Evolutionary conservation across 129 eudicot genomes (phyloP).

Genomic region (Erigeron canadensis): DNA sequence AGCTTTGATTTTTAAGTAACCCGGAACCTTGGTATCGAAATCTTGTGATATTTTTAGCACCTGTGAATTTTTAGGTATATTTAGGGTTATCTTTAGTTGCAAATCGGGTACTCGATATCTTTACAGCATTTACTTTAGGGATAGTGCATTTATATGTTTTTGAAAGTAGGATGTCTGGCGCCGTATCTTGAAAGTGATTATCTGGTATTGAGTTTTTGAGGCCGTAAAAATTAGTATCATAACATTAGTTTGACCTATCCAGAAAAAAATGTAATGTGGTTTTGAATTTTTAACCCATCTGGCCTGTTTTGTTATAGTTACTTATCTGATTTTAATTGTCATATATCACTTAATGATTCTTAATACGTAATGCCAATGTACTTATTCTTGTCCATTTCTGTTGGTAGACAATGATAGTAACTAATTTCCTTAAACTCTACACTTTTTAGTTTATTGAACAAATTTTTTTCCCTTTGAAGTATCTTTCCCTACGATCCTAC

Average conservation of each 20-base stretch:
- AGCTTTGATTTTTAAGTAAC: too few relatives aligned
- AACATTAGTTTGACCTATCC: too few relatives aligned
- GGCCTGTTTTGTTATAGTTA: not conserved
- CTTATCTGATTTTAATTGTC: not conserved
- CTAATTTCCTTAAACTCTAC: not conserved
- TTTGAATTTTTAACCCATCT: not conserved
- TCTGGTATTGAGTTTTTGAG: not conserved
- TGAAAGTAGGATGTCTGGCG: not conserved
- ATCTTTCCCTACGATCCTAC: not conserved
- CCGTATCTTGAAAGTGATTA: not conserved
- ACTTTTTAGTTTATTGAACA: not conserved
- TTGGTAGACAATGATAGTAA: not conserved
- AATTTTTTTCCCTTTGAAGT: not conserved
- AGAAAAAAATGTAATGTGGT: too few relatives aligned
- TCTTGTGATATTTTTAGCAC: not conserved
- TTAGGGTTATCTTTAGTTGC: conserved; percentile 10
- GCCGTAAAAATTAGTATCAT: not conserved
- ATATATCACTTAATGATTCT: not conserved
- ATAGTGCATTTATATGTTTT: not conserved
- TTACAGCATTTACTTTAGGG: not conserved
- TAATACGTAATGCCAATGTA: not conserved
- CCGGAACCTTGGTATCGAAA: too few relatives aligned
- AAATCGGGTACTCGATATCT: not conserved
- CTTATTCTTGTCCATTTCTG: not conserved
- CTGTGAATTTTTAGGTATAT: not conserved